Base-by-base conservation (phyloP, 2,329 filamentous ascomycete species). In the Alternaria novae-zelandiae region DNA sequence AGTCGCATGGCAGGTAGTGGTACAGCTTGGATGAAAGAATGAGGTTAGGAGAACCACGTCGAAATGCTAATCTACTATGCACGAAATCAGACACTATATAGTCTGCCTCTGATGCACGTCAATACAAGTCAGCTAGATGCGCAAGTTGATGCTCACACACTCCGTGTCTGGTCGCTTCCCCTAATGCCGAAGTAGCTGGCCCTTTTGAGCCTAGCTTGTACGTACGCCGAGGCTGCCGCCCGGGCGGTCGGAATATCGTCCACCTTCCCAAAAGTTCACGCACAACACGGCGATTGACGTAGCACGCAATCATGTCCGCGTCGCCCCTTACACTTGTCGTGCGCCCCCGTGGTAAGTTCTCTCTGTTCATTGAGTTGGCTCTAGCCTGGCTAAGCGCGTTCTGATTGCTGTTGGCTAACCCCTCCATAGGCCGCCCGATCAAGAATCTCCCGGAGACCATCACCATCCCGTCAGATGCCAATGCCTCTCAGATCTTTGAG, bases 371-470 rank as follows among this genome's bases (percentile, higher is more conserved):
- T 46, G 23, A 23, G 20, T 20, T 21, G 23, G n/a, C 20, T 20
- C 20, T 13, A 12, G 57, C 20, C 15, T n/a, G 20, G 13, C 30
- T 41, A 50, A 25, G 12, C 12, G 23, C 20, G 28, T 25, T 21
- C 43, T 50, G 60, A 64, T 25, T 49, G 43, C 57, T 21, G n/a
- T 26, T 26, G 50, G 47, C 56, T 65, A 20, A 50, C 53, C 57
- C 25, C 61, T 59, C 53, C 41, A 28, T 54, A 89, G 89, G 88
- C 74, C 89, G 87, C 74, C 87, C 87, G 63, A 89, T 90, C 74
- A 84, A 83, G 67, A 85, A 83, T 63, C 85, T 91, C 41, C 88
- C 88, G 12, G 83, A 85, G 70, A 82, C 86, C 56, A 80, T 88
- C 65, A 83, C 81, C 57, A 80, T 89, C 62, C 78, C 83, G 59